Evolutionary conservation across 1,284 basidiomycete genomes (phyloP).

Genomic region (Rhizopogon hawkerae): DNA sequence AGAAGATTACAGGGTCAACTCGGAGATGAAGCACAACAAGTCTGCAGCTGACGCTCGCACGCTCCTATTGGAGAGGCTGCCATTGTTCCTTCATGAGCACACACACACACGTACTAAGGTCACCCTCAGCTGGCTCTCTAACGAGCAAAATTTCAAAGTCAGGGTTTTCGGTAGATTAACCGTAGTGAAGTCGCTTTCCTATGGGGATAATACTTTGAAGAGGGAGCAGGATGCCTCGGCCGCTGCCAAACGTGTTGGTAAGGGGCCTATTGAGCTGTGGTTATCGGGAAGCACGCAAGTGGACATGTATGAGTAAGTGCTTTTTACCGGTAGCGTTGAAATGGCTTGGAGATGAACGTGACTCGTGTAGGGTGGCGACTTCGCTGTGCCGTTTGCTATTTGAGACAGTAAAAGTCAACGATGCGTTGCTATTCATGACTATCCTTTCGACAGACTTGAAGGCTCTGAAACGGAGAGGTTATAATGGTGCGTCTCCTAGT

Average conservation of each 20-base stretch:
- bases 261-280: slow-evolving; percentile 67
- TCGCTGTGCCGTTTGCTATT: slow-evolving; percentile 74
- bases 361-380: slow-evolving; percentile 56
- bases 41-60: slow-evolving; percentile 43
- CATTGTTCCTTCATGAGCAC: slow-evolving; percentile 88
- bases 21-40: slow-evolving; percentile 43
- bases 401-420: slow-evolving; percentile 68
- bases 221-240: slow-evolving; percentile 69
- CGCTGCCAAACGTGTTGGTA: slow-evolving; percentile 50
- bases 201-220: slow-evolving; percentile 40
- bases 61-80: slow-evolving; percentile 80
- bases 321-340: not conserved
- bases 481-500: slow-evolving; percentile 50
- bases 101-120: slow-evolving; percentile 63
- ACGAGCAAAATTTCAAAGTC: slow-evolving; percentile 66
- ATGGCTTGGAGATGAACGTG: not conserved
- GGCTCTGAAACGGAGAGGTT: slow-evolving; percentile 78
- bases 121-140: slow-evolving; percentile 68
- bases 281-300: slow-evolving; percentile 65
- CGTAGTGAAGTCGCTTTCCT: slow-evolving; percentile 52
- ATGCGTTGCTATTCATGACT: slow-evolving; percentile 84
- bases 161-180: slow-evolving; percentile 53
- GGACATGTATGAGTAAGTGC: slow-evolving; percentile 88
- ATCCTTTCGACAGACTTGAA: slow-evolving; percentile 86
- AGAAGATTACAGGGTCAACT: slow-evolving; percentile 62